Conservation (phyloP, 163 green algal genomes). For the Smithsoniella earleae region DNA sequence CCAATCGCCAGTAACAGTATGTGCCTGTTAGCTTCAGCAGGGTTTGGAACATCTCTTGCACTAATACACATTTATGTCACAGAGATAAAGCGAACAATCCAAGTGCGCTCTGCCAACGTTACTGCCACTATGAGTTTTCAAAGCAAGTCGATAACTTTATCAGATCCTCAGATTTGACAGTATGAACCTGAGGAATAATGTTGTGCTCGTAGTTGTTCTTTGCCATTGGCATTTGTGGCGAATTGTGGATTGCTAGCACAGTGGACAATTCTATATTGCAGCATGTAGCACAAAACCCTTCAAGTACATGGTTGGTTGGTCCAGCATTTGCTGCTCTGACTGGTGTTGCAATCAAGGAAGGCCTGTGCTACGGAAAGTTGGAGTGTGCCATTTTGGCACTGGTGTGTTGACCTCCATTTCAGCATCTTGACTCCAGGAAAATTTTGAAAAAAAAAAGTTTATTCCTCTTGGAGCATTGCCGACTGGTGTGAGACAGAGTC, state of each 20-base stretch:
- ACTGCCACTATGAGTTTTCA: no score
- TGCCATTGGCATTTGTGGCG: not conserved
- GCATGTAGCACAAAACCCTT: slow-evolving; percentile 29
- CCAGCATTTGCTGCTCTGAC: slow-evolving; percentile 30
- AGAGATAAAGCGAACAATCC: slow-evolving; percentile 32
- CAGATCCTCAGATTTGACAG: no score
- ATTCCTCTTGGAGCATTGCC: no score
- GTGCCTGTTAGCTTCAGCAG: slow-evolving; percentile 1
- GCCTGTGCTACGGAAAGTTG: slow-evolving; percentile 33
- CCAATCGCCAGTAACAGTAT: not conserved
- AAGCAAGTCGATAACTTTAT: no score
- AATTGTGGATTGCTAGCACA: not conserved
- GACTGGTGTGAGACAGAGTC: no score
- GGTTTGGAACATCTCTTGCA: slow-evolving; percentile 21
- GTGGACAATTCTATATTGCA: not conserved
- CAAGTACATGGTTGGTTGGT: slow-evolving; percentile 20
- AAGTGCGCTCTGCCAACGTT: slow-evolving; percentile 2
- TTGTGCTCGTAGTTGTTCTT: slow-evolving; percentile 4
- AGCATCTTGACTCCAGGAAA: no score
- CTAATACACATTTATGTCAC: slow-evolving; percentile 38
- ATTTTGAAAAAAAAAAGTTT: no score
- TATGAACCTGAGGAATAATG: no score
- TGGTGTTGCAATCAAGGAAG: slow-evolving; percentile 33
- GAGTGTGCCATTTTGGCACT: slow-evolving; percentile 21
- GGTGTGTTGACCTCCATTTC: no score